These are phyloP conservation scores for Lolium multiflorum DNA, from an alignment of 176 grass and related monocot genomes.

Conservation along the genomic window DNA sequence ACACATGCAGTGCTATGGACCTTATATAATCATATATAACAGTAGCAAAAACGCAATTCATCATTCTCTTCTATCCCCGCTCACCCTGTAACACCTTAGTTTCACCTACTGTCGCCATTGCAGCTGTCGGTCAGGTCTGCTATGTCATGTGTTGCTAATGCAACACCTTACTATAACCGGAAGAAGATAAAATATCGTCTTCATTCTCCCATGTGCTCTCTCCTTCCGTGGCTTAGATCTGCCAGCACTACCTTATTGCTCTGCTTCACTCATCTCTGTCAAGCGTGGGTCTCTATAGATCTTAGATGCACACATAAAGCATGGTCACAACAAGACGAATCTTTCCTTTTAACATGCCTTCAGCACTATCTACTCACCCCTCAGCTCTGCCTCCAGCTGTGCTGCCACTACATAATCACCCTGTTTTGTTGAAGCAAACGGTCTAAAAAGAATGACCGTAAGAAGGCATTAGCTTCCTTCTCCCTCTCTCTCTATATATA, in stretches of 20 bases:
- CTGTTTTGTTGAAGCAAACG: background rate
- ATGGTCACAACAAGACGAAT: background rate
- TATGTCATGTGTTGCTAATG: background rate
- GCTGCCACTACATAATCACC: background rate
- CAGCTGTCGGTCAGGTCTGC: background rate
- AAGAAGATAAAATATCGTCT: background rate
- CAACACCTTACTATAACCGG: background rate
- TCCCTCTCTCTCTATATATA: background rate
- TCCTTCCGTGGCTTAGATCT: background rate
- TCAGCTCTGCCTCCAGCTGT: background rate
- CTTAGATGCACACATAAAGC: background rate
- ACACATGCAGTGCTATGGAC: background rate
- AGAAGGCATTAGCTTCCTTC: too few species aligned
- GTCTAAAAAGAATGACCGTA: too few species aligned
- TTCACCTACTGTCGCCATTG: background rate
- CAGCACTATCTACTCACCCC: background rate
- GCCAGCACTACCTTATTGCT: background rate
- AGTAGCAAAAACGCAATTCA: background rate
- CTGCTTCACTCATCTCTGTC: background rate
- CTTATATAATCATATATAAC: background rate
- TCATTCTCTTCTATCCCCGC: background rate
- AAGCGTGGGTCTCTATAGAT: background rate
- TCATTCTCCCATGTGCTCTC: background rate
- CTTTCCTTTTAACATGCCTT: background rate
- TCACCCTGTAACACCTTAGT: background rate